Conservation (phyloP, 1,284 basidiomycete species). For the Leucocoprinus gongylophorus region DNA sequence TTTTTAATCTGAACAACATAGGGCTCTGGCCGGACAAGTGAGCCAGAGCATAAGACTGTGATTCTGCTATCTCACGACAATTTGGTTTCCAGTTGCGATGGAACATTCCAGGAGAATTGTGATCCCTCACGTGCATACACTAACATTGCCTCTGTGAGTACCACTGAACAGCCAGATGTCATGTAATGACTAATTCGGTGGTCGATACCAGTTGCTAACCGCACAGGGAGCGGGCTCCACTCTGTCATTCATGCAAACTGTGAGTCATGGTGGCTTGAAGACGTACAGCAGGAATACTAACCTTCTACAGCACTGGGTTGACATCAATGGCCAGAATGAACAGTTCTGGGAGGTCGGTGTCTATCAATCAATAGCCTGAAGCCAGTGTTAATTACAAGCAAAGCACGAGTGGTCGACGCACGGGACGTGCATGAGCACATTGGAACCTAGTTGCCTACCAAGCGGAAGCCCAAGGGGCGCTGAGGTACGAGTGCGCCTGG, state of each 20-base stretch:
- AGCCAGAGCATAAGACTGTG: background rate
- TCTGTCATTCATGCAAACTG: conserved; percentile 60
- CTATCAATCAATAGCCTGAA: background rate
- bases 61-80: background rate
- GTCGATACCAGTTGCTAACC: conserved; percentile 45
- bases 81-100: conserved; percentile 50
- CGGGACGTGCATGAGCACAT: conserved; percentile 72
- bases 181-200: background rate
- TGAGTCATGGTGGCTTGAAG: conserved; percentile 18
- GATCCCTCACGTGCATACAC: conserved; percentile 30
- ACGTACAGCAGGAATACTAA: background rate
- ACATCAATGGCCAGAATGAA: conserved; percentile 54
- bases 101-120: conserved; percentile 54
- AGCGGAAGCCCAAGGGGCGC: conserved; percentile 49
- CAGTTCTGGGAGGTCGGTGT: conserved; percentile 60
- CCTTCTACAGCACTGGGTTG: conserved; percentile 50
- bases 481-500: conserved; percentile 35
- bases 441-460: conserved; percentile 53
- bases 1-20: conserved; percentile 18
- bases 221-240: conserved; percentile 53
- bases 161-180: background rate
- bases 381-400: background rate
- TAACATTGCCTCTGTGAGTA: conserved; percentile 6
- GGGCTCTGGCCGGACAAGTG: conserved; percentile 69
- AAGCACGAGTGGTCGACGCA: conserved; percentile 68